A percentile compares a stretch with the other conserved stretches of the same genome.
Evolutionary conservation across 2,329 filamentous ascomycete genomes (phyloP).

Genomic region (Ophiostoma novo-ulmi): DNA sequence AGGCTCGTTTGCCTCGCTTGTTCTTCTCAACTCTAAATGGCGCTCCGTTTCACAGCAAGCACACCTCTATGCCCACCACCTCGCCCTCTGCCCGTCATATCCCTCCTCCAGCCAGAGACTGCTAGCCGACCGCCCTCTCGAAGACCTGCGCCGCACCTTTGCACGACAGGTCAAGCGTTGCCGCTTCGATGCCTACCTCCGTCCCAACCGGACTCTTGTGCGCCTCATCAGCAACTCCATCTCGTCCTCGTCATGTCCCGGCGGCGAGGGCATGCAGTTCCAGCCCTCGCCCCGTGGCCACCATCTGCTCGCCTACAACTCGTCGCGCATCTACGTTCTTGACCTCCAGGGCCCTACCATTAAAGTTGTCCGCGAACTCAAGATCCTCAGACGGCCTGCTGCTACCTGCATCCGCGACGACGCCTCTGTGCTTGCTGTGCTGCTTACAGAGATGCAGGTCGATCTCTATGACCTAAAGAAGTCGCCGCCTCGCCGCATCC

Average conservation of each 20-base stretch:
- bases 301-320: slow-evolving; percentile 74
- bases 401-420: slow-evolving; percentile 76
- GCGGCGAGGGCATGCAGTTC: slow-evolving; percentile 82
- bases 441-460: slow-evolving; percentile 77
- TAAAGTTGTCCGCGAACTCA: slow-evolving; percentile 69
- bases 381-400: slow-evolving; percentile 68
- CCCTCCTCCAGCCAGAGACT: slow-evolving; percentile 41
- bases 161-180: slow-evolving; percentile 67
- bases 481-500: slow-evolving; percentile 62
- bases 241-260: slow-evolving; percentile 75
- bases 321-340: slow-evolving; percentile 75
- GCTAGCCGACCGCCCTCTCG: slow-evolving; percentile 46
- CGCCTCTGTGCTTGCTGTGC: slow-evolving; percentile 68
- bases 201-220: slow-evolving; percentile 64
- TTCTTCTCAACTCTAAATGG: slow-evolving; percentile 62
- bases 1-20: slow-evolving; percentile 61
- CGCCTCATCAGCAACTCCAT: slow-evolving; percentile 79
- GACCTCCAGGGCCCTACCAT: slow-evolving; percentile 58
- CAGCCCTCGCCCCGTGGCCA: slow-evolving; percentile 70
- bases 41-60: slow-evolving; percentile 57
- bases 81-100: slow-evolving; percentile 57
- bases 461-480: slow-evolving; percentile 72
- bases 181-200: slow-evolving; percentile 69
- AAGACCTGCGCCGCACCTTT: slow-evolving; percentile 60
- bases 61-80: slow-evolving; percentile 58